Base-by-base conservation (phyloP, 768 basidiomycete genomes). In the Suillus clintonianus region DNA sequence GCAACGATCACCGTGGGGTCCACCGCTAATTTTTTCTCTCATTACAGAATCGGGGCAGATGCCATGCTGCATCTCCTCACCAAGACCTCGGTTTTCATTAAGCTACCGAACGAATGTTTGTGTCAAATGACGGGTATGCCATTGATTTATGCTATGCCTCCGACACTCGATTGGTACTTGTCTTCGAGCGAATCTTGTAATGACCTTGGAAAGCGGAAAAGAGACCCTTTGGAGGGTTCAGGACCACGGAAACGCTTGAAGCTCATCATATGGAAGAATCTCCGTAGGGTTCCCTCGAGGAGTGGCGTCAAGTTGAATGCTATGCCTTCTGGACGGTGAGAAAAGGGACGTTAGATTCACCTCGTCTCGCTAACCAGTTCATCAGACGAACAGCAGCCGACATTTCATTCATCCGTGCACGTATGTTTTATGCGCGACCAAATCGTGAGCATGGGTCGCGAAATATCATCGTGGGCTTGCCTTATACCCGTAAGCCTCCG, bases 101-200 rank as follows among this genome's bases (percentile, higher is more conserved):
- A 90, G 2, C 76, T 97, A 24, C 90, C 91, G 0, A 97, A 97
- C 70, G 88, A 85, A 22, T 96, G 94, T 71, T 83, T 89, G 39
- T 91, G 91, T 65, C 96, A 99, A 74, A 74, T 97, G 63, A 86
- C 89, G 0, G 96, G 96, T 4, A 80, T 81, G 42, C 89, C 91
- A 0, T 73, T 97, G 27, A 78, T 87, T 34, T 81, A 83, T 47
- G 67, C 79, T 1, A 77, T 75, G 19, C 66, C 77, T 68, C 74
- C 75, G 2, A 62, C 48, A 2, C 61, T 57, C 0, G 61, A 64
- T 10, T 67, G 63, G 27, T 64, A 67, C 30, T 64, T 75, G 47
- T 55, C 60, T 41, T 24, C 45, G 41, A 42, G 62, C 1, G 60
- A 24, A 9, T 67, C 56, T 22, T 36, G 42, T 15, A 41, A 37